A percentile compares a stretch with the other conserved stretches of the same genome.
phyloP scores from a whole-genome alignment of 179 eudicot genomes.

The Silene noctiflora region DNA sequence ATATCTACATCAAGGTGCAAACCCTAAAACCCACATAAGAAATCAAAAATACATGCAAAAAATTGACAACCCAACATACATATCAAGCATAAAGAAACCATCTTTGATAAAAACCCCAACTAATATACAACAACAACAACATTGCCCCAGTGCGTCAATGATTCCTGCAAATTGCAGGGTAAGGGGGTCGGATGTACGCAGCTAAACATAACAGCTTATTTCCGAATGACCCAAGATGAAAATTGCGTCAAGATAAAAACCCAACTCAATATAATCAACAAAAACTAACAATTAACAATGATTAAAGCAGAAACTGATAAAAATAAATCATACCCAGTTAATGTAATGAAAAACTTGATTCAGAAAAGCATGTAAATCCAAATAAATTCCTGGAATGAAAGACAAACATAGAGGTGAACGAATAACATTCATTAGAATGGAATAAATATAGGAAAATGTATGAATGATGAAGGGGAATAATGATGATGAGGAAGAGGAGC shows the following conservation, averaged over 20 bases:
- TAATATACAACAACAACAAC: constrained; percentile 10
- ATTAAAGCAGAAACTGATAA: not conserved
- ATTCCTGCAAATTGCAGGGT: too few species aligned
- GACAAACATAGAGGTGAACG: not conserved
- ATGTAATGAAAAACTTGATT: constrained; percentile 5
- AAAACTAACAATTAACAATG: constrained; percentile 1
- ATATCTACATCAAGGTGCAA: not conserved
- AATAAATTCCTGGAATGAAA: constrained; percentile 21
- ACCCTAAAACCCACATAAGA: not conserved
- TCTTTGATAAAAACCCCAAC: constrained; percentile 2
- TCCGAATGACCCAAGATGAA: too few species aligned
- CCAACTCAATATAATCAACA: too few species aligned
- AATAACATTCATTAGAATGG: not conserved
- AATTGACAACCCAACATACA: not conserved
- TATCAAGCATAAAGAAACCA: not conserved
- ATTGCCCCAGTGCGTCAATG: too few species aligned
- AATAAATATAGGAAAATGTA: constrained; percentile 5
- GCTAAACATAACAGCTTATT: too few species aligned
- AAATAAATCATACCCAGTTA: constrained; percentile 20
- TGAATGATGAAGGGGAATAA: not conserved
- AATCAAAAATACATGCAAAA: not conserved
- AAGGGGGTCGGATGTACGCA: too few species aligned
- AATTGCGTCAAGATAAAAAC: too few species aligned
- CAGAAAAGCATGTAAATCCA: constrained; percentile 21
- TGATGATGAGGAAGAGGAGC: constrained; percentile 16